Percentiles rank a stretch among this genome's conserved stretches.
Conservation (phyloP, 345 rosid species). For the Iberis pinnata region DNA sequence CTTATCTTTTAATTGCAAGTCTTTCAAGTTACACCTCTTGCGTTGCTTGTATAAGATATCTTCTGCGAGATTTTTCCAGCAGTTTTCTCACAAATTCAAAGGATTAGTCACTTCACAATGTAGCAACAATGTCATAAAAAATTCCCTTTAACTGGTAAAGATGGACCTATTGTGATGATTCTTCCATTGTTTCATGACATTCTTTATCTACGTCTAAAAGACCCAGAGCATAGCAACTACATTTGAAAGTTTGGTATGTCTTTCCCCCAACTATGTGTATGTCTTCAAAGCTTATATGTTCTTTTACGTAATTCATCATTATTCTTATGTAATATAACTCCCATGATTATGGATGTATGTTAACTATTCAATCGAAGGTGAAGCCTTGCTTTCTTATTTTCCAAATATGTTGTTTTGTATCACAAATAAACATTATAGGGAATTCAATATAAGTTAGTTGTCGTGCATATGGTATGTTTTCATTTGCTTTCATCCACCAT, state of each 20-base stretch:
- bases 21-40: background rate
- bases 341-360: background rate
- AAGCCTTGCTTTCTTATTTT: background rate
- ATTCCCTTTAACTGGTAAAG: background rate
- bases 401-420: background rate
- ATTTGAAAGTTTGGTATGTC: background rate
- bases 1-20: background rate
- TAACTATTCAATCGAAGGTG: background rate
- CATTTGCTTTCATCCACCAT: background rate
- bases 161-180: background rate
- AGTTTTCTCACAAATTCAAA: background rate
- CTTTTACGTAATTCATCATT: background rate
- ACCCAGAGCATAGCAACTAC: background rate
- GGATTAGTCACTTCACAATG: background rate
- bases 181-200: background rate
- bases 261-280: background rate
- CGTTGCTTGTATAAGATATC: background rate
- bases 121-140: background rate
- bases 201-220: background rate
- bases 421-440: background rate
- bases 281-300: background rate
- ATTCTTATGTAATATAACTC: background rate
- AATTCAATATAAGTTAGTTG: too few species aligned
- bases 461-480: background rate
- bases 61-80: background rate